phyloP scores from a whole-genome alignment of 2,329 filamentous ascomycete genomes.

The Westerdykella aurantiaca region DNA sequence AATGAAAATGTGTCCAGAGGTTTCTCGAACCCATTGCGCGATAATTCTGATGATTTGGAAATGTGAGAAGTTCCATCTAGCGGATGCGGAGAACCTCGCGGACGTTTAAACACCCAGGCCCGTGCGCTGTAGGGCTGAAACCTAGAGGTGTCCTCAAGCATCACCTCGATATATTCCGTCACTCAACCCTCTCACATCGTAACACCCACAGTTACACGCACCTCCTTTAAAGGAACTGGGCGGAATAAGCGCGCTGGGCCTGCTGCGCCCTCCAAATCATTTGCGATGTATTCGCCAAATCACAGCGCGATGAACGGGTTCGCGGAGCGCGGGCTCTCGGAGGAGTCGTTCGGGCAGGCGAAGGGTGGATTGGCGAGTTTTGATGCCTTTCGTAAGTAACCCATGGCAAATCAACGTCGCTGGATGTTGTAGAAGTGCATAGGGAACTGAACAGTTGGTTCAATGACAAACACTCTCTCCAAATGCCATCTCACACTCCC shows the following conservation, averaged over 20 bases:
- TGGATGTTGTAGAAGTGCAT: background rate
- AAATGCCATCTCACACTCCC: slow-evolving; percentile 1
- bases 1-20: too few species aligned
- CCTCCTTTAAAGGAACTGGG: slow-evolving; percentile 4
- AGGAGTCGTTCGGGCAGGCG: slow-evolving; percentile 74
- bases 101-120: slow-evolving; percentile 1
- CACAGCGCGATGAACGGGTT: slow-evolving; percentile 67
- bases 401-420: background rate
- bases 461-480: slow-evolving; percentile 3
- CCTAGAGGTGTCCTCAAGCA: slow-evolving; percentile 30
- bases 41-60: too few species aligned
- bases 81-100: background rate
- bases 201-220: background rate
- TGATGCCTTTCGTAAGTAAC: slow-evolving; percentile 83
- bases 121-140: slow-evolving; percentile 22
- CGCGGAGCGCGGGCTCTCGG: slow-evolving; percentile 60
- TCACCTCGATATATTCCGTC: slow-evolving; percentile 14
- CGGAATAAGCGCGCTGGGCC: slow-evolving; percentile 14
- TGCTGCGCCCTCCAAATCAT: slow-evolving; percentile 13
- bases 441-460: too few species aligned
- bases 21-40: too few species aligned
- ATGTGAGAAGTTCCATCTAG: too few species aligned
- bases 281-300: slow-evolving; percentile 10
- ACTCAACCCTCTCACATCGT: slow-evolving; percentile 1
- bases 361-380: slow-evolving; percentile 67